Percentiles rank a stretch among this genome's conserved stretches.
Evolutionary conservation across 176 grass and related monocot species (phyloP).

Genomic region (Oryza meyeriana): DNA sequence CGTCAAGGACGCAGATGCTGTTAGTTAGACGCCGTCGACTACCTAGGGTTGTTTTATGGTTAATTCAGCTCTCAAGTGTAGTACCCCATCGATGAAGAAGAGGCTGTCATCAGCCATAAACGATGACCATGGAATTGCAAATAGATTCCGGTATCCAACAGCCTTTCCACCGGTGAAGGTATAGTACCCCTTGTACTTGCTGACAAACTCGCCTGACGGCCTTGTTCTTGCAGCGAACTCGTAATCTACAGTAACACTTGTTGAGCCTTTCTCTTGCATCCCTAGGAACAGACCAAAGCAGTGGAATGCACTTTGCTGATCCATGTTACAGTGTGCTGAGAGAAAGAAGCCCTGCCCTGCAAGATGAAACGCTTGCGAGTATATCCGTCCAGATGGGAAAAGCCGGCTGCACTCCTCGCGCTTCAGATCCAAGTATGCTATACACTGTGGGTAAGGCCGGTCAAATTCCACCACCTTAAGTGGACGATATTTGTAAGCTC

Average conservation of each 20-base stretch:
- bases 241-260: constrained; percentile 86
- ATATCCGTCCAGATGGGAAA: constrained; percentile 83
- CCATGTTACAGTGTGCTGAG: constrained; percentile 87
- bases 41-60: constrained; percentile 78
- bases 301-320: constrained; percentile 75
- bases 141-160: constrained; percentile 90
- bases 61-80: constrained; percentile 85
- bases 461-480: constrained; percentile 98
- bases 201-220: constrained; percentile 76
- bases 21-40: constrained; percentile 27
- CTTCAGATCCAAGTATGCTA: constrained; percentile 88
- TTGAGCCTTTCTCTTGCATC: constrained; percentile 96
- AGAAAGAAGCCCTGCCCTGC: constrained; percentile 97
- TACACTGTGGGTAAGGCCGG: constrained; percentile 73
- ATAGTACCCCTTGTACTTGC: constrained; percentile 94
- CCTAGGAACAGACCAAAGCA: constrained; percentile 96
- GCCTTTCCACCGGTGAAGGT: constrained; percentile 94
- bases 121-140: constrained; percentile 77
- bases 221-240: constrained; percentile 88
- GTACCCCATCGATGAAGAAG: constrained; percentile 84
- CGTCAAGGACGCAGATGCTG: background rate
- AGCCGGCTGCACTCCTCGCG: constrained; percentile 75
- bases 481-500: constrained; percentile 92
- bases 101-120: constrained; percentile 95
- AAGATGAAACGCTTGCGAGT: constrained; percentile 89